Conservation (phyloP, 257 asterid species). For the Solanum dulcamara region DNA sequence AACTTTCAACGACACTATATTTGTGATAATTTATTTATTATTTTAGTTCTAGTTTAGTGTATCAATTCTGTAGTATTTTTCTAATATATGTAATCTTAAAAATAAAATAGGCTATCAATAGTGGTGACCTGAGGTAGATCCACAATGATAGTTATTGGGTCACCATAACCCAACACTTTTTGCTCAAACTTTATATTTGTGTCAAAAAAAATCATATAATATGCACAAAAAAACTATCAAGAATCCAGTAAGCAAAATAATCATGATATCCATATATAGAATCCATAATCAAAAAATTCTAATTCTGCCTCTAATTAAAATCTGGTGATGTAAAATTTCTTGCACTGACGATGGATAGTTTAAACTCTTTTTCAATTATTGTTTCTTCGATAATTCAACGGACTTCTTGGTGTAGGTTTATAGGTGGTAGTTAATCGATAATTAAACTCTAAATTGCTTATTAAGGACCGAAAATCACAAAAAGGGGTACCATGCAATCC, state of each 20-base stretch:
- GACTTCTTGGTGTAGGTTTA: background rate
- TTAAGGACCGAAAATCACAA: background rate
- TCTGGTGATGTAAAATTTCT: too few relatives aligned
- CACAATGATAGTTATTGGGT: background rate
- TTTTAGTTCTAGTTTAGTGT: background rate
- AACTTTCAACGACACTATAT: rapidly evolving
- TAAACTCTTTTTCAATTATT: background rate
- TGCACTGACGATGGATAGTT: background rate
- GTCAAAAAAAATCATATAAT: too few relatives aligned
- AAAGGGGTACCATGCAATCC: background rate
- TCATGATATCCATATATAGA: background rate
- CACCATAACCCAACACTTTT: background rate
- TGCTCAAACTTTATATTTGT: background rate
- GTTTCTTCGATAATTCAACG: background rate
- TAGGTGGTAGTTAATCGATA: background rate
- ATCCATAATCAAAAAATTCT: background rate
- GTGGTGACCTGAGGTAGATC: background rate
- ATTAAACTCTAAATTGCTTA: background rate
- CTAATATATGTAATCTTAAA: background rate
- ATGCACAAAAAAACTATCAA: too few relatives aligned
- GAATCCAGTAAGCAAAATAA: background rate
- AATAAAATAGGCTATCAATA: background rate
- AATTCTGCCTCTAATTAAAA: background rate
- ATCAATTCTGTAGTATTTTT: background rate
- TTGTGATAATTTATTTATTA: background rate